Evolutionary conservation across 176 grass and related monocot species (phyloP), one percentile per base, ranked within the genome.

Genomic region (Musa itinerans): DNA sequence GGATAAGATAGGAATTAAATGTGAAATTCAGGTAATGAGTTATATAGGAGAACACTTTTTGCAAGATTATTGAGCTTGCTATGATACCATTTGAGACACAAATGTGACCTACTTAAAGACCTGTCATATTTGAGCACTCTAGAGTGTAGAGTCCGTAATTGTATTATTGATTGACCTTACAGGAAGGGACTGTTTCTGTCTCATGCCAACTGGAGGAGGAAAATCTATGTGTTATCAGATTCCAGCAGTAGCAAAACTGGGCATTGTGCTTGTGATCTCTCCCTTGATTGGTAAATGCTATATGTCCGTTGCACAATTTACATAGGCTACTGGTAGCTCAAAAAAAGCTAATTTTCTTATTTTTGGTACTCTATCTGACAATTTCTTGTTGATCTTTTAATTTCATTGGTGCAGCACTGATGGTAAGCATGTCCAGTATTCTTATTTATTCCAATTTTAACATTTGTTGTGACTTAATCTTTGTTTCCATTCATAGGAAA

Each of bases 161-260:
- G 55, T 11, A 21, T 43, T 64, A 25, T 25, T n/a, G 74, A 65
- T 25, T 88, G 21, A 57, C 80, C 20, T 71, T 78, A 52, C 84
- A 97, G 94, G 94, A 80, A 90, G 78, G 68, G 94, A 97, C 80
- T 97, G 94, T 77, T 97, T 97, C 78, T 97, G 94, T 83, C 83
- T 97, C 75, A 93, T 97, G 94, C 94, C 94, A 76, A 97, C 94
- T 83, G 94, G 94, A 73, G 94, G 94, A 53, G 94, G 94, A 65
- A 97, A 97, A 76, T 97, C 94, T 22, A 93, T 93, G 90, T 97
- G 90, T 54, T 93, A 91, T 78, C 94, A 97, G 78, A 89, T 97
- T 76, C 94, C 94, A 24, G 86, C 94, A 72, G 81, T 97, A 73
- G 94, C 89, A 73, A 97, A 93, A 74, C 12, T 80, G 12, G 94